Base-by-base conservation (phyloP, 345 rosid species). In the Pistacia vera region DNA sequence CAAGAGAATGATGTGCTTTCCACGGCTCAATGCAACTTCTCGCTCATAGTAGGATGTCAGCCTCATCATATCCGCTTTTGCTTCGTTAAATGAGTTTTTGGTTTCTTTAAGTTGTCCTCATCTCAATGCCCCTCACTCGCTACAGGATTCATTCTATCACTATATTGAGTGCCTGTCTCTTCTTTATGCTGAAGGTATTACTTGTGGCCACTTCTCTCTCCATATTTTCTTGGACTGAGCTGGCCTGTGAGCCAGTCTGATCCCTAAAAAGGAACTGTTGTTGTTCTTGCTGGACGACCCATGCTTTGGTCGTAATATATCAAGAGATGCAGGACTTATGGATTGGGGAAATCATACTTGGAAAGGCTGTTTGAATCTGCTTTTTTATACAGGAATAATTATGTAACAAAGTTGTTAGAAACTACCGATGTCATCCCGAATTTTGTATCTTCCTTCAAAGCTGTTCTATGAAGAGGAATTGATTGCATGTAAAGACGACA, bases 271-370 rank as follows among this genome's bases (percentile, higher is more conserved):
- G 73, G 82, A 92, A 95, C 97, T 11, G 97, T 93, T 62, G 91
- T 93, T 71, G 95, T 95, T 61, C 97, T 95, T 73, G 97, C 99
- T 66, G 99, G 99, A 70, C n/a, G 99, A 95, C 72, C 99, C 98
- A 92, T 83, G 95, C 99, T 81, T 93, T 82, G 99, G 99, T 82
- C 99, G 92, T 95, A 59, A 87, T 92, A 81, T 83, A 84, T 92
- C 98, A 2, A 88, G 77, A 86, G 87, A 86, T 48, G 96, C 98
- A 0, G 90, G 59, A 22, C 36, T 16, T 78, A 79, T 44, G 98
- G 99, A 58, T 75, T 92, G 73, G 92, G 91, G 60, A 90, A 82
- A 79, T 93, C 99, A 10, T 95, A 87, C 85, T 79, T 95, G 79
- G 93, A 92, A 77, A 88, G 98, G 89, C 86, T 95, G 46, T 90